phyloP scores from a whole-genome alignment of 1,284 basidiomycete genomes.

The Fomitopsis palustris region DNA sequence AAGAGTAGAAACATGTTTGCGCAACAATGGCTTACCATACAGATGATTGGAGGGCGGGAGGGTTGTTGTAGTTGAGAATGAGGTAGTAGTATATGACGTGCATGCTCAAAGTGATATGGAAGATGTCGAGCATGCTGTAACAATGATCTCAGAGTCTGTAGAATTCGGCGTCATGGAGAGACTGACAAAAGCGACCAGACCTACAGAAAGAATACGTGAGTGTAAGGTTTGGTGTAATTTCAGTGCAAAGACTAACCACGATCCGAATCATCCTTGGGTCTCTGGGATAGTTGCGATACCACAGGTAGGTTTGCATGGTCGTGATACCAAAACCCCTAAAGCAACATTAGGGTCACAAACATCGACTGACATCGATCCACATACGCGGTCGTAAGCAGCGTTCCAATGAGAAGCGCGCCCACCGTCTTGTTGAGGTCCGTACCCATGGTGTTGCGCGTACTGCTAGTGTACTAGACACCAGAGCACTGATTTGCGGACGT shows the following conservation, averaged over 20 bases:
- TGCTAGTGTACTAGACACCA: no score
- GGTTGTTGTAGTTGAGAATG: conserved; percentile 14
- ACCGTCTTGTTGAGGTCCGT: conserved; percentile 6
- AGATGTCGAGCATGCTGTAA: conserved; percentile 5
- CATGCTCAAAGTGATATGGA: conserved; percentile 11
- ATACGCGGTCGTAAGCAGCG: conserved; percentile 13
- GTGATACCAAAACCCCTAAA: conserved; percentile 14
- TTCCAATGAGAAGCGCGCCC: conserved; percentile 13
- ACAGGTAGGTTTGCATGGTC: conserved; percentile 15
- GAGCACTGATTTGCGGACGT: no score
- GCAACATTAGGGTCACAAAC: background rate
- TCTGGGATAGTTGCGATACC: conserved; percentile 10
- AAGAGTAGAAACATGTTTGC: background rate
- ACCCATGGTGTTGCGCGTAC: no score
- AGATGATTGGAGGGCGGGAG: conserved; percentile 1
- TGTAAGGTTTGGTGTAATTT: no score
- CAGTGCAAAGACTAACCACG: background rate
- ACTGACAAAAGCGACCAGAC: conserved; percentile 12
- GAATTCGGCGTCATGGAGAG: background rate
- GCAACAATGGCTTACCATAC: conserved; percentile 7
- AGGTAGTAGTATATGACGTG: conserved; percentile 18
- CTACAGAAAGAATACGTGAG: background rate
- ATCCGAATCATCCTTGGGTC: conserved; percentile 4
- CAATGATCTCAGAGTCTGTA: background rate
- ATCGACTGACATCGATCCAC: background rate